Percentiles rank a stretch among this genome's conserved stretches.
Evolutionary conservation across 495 filamentous ascomycete species (phyloP).

Genomic region (Xylaria flabelliformis): DNA sequence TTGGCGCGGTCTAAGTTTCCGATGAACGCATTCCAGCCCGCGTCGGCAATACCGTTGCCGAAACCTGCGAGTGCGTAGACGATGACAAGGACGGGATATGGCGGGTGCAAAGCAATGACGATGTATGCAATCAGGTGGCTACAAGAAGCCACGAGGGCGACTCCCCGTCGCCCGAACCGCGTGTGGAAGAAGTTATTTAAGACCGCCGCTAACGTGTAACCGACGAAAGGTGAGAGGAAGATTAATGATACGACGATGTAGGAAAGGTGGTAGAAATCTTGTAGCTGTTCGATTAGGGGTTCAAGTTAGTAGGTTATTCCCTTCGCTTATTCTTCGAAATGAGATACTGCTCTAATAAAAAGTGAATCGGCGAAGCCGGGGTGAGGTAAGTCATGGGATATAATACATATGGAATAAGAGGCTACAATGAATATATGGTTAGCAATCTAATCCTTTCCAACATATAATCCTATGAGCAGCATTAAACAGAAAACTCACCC

Average conservation of each 20-base stretch:
- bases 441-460: conserved; percentile 22
- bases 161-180: conserved; percentile 72
- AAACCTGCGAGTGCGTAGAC: conserved; percentile 74
- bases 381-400: conserved; percentile 39
- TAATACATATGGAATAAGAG: conserved; percentile 65
- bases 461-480: background rate
- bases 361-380: background rate
- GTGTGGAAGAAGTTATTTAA: conserved; percentile 65
- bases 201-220: conserved; percentile 82
- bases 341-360: background rate
- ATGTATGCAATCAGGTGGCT: conserved; percentile 73
- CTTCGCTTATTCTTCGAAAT: background rate
- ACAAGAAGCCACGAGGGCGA: conserved; percentile 68
- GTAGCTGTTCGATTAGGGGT: conserved; percentile 47
- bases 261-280: conserved; percentile 71
- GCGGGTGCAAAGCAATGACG: conserved; percentile 72
- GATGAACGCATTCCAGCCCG: conserved; percentile 82
- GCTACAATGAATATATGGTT: conserved; percentile 21
- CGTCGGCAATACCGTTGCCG: conserved; percentile 73
- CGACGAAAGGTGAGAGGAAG: conserved; percentile 80
- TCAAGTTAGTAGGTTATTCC: background rate
- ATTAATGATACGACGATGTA: conserved; percentile 82
- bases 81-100: conserved; percentile 76
- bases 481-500: conserved; percentile 56
- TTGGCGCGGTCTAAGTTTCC: conserved; percentile 76